Base-by-base conservation (phyloP, 352 stramenopile genomes). In the Phytophthora lateralis region DNA sequence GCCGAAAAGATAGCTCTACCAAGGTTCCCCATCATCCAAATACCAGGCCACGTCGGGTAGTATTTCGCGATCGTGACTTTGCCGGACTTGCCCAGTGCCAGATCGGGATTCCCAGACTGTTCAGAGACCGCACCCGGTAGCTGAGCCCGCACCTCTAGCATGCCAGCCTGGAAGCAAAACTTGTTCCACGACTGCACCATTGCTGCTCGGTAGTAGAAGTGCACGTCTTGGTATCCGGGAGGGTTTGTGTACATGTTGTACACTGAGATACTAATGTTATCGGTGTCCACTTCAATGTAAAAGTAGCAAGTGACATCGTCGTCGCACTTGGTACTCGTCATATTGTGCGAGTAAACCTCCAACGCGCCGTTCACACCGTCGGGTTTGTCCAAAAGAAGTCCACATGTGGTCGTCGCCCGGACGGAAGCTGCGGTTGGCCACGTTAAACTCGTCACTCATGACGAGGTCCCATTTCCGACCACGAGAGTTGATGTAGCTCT, bases 1-100 rank as follows among this genome's bases (percentile, higher is more conserved):
- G 76, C 85, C 32, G 95, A 96, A 66, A 98, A 99, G 12, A 98
- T 98, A 6, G 96, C 94, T 27, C 97, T 66, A 14, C 94, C 96
- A 2, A 99, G 72, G 75, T 98, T 98, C n/a, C 97, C 97, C 51
- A 99, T 77, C 61, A 99, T 82, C 97, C 97, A 99, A 53, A 99
- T 91, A 20, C 95, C 96, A 0, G 96, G 96, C 96, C 96, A 99
- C 44, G 83, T 90, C 26, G 85, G 85, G 66, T 94, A 94, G 65
- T 78, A 94, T 38, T 49, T 75, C 57, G 55, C 65, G 43, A 24
- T 78, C 73, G 42, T 95, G 66, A 69, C 86, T 81, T 49, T 61
- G 67, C 59, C 38, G 85, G 78, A 78, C 21, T 66, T 65, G 3
- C 97, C 60, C 1, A 53, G 26, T 0, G 85, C 27, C 3, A 82